Evolutionary conservation across 2,329 filamentous ascomycete genomes (phyloP).

Genomic region (Cadophora gregata): DNA sequence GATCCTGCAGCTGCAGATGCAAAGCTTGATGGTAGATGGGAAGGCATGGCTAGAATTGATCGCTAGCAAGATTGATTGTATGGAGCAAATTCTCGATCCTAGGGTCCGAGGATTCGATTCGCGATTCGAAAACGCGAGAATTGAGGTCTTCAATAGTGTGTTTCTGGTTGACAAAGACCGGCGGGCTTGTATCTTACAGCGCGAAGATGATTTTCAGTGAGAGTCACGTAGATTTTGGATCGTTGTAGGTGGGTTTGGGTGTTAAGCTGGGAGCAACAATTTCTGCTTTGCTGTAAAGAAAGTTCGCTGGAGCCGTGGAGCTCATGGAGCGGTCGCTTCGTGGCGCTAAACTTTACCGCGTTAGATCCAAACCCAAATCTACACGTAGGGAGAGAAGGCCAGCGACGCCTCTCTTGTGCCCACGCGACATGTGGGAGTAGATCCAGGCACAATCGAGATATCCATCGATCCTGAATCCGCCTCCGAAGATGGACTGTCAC

Average conservation of each 20-base stretch:
- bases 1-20: slow-evolving; percentile 78
- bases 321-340: background rate
- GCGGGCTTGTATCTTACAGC: slow-evolving; percentile 1
- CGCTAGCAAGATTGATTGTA: slow-evolving; percentile 24
- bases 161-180: background rate
- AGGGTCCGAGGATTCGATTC: slow-evolving; percentile 18
- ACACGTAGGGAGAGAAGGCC: too few species aligned
- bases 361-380: too few species aligned
- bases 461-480: background rate
- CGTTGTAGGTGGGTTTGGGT: slow-evolving; percentile 9
- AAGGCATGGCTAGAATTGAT: slow-evolving; percentile 59
- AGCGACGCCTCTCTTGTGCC: background rate
- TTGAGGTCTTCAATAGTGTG: slow-evolving; percentile 1
- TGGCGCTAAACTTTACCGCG: background rate
- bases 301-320: background rate
- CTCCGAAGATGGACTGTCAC: background rate
- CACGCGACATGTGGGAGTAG: background rate
- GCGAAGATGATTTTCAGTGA: slow-evolving; percentile 8
- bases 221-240: slow-evolving; percentile 18
- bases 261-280: slow-evolving; percentile 10
- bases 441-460: slow-evolving; percentile 13
- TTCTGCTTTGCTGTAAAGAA: slow-evolving; percentile 14
- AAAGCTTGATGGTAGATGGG: slow-evolving; percentile 82
- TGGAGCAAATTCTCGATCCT: slow-evolving; percentile 23
- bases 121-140: slow-evolving; percentile 28